Percentiles rank a stretch among this genome's conserved stretches.
phyloP scores from a whole-genome alignment of 2,329 filamentous ascomycete genomes.

The Stagonosporopsis tanaceti region DNA sequence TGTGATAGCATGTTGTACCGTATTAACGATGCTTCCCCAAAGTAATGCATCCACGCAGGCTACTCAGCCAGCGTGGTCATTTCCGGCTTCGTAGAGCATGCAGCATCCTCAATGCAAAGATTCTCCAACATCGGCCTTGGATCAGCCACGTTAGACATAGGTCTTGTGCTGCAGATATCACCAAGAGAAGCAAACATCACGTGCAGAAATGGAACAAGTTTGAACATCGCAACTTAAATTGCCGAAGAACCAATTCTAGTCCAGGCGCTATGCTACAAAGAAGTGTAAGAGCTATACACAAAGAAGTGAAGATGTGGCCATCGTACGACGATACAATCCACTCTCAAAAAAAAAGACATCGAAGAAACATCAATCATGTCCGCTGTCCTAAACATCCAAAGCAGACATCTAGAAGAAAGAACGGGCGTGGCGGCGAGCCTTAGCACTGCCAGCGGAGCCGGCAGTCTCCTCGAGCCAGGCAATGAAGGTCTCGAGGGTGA shows the following conservation, averaged over 20 bases:
- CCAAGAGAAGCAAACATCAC: background rate
- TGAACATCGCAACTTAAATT: background rate
- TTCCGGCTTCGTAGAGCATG: too few relatives aligned
- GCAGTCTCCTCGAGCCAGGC: conserved; percentile 42
- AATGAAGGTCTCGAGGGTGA: conserved; percentile 47
- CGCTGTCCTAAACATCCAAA: background rate
- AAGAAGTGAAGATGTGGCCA: conserved; percentile 8
- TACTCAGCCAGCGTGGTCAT: too few relatives aligned
- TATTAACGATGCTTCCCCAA: too few relatives aligned
- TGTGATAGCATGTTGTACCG: too few relatives aligned
- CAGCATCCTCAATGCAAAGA: too few relatives aligned
- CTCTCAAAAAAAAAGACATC: conserved; percentile 4
- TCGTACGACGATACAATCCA: conserved; percentile 11
- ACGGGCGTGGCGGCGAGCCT: conserved; percentile 42
- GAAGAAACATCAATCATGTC: conserved; percentile 14
- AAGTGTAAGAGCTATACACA: conserved; percentile 9
- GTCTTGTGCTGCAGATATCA: too few relatives aligned
- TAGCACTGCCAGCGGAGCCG: conserved; percentile 22
- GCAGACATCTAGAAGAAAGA: conserved; percentile 24
- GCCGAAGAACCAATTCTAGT: background rate
- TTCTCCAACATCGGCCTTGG: too few relatives aligned
- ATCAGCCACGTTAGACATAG: too few relatives aligned
- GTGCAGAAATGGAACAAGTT: background rate
- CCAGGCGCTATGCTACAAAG: conserved; percentile 12
- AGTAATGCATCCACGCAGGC: too few relatives aligned